Conservation (phyloP, 1,284 basidiomycete genomes). For the Sporisorium graminicola region DNA sequence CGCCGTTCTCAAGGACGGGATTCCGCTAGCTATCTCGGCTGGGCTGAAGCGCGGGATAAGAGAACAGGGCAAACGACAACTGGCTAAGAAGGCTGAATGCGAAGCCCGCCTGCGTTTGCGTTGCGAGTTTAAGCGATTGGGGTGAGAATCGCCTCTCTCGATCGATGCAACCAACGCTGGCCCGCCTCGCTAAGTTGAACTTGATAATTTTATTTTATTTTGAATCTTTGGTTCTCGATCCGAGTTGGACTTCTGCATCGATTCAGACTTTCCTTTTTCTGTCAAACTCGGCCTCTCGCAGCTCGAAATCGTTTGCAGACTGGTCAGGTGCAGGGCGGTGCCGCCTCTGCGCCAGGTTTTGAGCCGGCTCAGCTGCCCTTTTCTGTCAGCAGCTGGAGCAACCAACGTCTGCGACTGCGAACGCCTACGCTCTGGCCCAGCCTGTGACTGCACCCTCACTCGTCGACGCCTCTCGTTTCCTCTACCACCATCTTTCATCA, state of each 20-base stretch:
- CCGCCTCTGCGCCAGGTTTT: neutral
- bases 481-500: constrained; percentile 35
- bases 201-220: constrained; percentile 1
- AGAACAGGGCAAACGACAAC: no score
- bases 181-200: neutral
- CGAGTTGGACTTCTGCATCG: neutral
- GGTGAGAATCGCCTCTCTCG: neutral
- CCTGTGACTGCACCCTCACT: neutral
- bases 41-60: neutral
- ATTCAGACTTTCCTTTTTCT: constrained; percentile 13
- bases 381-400: constrained; percentile 1
- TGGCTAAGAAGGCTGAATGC: neutral
- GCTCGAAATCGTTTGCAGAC: no score
- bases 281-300: neutral
- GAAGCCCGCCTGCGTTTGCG: neutral
- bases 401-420: neutral
- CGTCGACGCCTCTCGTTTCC: constrained; percentile 3
- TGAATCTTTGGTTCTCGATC: neutral
- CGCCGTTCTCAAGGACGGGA: neutral
- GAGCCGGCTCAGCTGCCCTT: neutral
- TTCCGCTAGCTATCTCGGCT: neutral
- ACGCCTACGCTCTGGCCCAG: neutral
- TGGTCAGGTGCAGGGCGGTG: neutral
- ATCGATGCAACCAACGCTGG: constrained; percentile 2
- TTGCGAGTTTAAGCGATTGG: neutral